A percentile compares a stretch with the other conserved stretches of the same genome.
phyloP scores from a whole-genome alignment of 345 rosid genomes.

The Lepidium africanum region DNA sequence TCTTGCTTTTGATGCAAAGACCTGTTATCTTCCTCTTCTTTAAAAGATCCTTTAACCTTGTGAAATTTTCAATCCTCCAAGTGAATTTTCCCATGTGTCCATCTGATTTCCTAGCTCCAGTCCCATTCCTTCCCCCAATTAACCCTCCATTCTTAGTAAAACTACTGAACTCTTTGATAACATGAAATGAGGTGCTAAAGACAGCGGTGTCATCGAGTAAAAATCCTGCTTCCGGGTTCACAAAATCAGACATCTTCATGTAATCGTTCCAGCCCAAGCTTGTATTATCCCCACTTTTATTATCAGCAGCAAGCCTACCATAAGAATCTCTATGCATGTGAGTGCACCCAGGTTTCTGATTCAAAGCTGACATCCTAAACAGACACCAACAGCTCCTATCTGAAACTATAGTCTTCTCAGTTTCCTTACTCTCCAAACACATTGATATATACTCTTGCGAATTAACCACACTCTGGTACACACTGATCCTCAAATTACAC shows the following conservation, averaged over 20 bases:
- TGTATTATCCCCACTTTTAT: slow-evolving; percentile 91
- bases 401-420: slow-evolving; percentile 52
- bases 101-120: slow-evolving; percentile 74
- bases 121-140: slow-evolving; percentile 54
- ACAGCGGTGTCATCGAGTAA: slow-evolving; percentile 82
- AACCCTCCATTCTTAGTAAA: slow-evolving; percentile 59
- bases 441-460: slow-evolving; percentile 79
- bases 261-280: slow-evolving; percentile 98
- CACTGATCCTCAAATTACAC: slow-evolving; percentile 89
- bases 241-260: slow-evolving; percentile 89
- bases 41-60: slow-evolving; percentile 83
- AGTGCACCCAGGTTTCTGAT: slow-evolving; percentile 78
- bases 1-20: slow-evolving; percentile 91
- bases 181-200: slow-evolving; percentile 89
- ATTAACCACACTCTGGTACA: slow-evolving; percentile 80
- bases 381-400: slow-evolving; percentile 99
- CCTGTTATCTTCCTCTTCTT: slow-evolving; percentile 98
- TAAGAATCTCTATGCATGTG: slow-evolving; percentile 92
- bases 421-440: slow-evolving; percentile 97
- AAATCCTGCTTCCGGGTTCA: slow-evolving; percentile 65
- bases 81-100: slow-evolving; percentile 81
- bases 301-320: slow-evolving; percentile 91
- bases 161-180: slow-evolving; percentile 75
- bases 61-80: slow-evolving; percentile 93
- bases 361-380: slow-evolving; percentile 92